Evolutionary conservation across 331 rosid species (phyloP).

Genomic region (Quercus tomentella): DNA sequence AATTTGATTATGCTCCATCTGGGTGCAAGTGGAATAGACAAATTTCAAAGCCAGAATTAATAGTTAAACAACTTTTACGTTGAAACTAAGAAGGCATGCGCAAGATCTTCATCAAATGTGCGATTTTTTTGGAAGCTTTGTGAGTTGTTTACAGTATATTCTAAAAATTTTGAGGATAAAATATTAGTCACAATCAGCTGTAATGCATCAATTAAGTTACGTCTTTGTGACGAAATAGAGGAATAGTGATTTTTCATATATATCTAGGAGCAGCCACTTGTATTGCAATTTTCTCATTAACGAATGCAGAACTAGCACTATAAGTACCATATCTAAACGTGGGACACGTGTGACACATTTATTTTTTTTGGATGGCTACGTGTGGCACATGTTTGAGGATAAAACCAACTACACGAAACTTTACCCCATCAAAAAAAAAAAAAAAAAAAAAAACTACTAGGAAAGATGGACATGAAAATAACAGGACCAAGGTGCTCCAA

Average conservation of each 20-base stretch:
- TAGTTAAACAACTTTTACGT: neutral
- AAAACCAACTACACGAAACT: neutral
- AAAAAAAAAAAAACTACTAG: neutral
- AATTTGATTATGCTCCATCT: conserved; percentile 1
- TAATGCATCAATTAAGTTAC: no score
- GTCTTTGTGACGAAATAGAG: neutral
- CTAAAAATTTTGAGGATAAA: no score
- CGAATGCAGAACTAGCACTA: neutral
- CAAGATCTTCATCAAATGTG: neutral
- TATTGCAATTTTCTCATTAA: neutral
- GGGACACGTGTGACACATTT: conserved; percentile 1
- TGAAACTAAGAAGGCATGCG: neutral
- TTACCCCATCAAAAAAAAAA: neutral
- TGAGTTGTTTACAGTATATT: neutral
- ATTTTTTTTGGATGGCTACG: neutral
- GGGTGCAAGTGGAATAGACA: neutral
- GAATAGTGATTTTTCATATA: no score
- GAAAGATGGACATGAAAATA: neutral
- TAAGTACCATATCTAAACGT: neutral
- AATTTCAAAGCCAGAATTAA: conserved; percentile 1
- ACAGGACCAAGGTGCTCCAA: neutral
- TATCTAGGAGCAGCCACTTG: neutral
- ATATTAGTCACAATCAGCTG: no score
- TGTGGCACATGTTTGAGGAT: neutral
- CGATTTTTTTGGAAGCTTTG: neutral